Base-by-base conservation (phyloP, 2,329 filamentous ascomycete species). In the Penicillium sp. region DNA sequence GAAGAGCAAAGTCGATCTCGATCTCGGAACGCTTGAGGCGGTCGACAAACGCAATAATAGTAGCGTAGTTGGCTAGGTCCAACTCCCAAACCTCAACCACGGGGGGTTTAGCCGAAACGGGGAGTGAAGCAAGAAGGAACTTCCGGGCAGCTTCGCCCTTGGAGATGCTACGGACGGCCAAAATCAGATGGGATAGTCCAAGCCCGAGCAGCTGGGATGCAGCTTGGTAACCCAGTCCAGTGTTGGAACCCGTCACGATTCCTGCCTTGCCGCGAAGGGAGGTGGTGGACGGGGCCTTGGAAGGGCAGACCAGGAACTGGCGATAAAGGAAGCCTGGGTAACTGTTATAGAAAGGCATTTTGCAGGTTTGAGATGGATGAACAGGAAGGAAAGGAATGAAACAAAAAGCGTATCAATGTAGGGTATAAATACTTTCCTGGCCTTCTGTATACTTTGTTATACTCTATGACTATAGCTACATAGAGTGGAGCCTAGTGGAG, bases 231-330 rank as follows among this genome's bases (percentile, higher is more conserved):
- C 80, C 79, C 0, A 82, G 71, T 3, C 78, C 79, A 7, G 70
- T 66, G 52, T 81, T 81, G 3, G 76, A 72, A 40, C 80, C 79
- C 0, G 80, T 82, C 5, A 82, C 74, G 30, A 82, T 75, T 52
- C 79, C 66, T 5, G 68, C 77, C 40, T 75, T 69, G 17, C 73
- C 76, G 9, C 59, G 59, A 28, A 70, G 74, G 14, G 71, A 68
- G 30, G 68, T 66, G 28, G 61, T 58, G 36, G 75, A 65, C 7
- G 61, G 57, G 5, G 59, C 45, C 25, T 68, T 53, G 53, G 69
- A 55, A 35, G 75, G 76, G 6, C 65, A 73, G 43, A 75, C 57
- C 53, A 76, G 68, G 57, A 76, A 67, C 58, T 79, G 77, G 26
- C 65, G 67, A 58, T 75, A 70, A 50, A 80, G 55, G 30, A 55